Conservation (phyloP, 768 basidiomycete genomes). For the Panus rudis region DNA sequence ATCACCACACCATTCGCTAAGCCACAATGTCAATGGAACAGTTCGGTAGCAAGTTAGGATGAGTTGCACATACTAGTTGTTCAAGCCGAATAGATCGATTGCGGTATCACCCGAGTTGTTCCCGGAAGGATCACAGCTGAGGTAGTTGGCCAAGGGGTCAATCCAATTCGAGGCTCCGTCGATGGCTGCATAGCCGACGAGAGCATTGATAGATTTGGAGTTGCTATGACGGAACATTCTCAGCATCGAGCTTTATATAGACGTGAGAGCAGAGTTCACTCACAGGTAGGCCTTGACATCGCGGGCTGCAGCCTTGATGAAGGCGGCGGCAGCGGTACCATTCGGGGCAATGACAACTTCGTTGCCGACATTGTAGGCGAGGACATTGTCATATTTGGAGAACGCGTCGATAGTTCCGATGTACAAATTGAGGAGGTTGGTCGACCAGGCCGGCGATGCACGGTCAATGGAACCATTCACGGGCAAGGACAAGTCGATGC, state of each 20-base stretch:
- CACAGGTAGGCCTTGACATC: conserved; percentile 83
- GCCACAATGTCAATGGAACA: conserved; percentile 1
- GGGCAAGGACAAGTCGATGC: conserved; percentile 82
- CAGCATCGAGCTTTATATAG: conserved; percentile 2
- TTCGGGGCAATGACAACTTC: conserved; percentile 56
- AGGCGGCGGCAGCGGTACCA: conserved; percentile 61
- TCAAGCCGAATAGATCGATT: conserved; percentile 84
- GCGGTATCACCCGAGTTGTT: conserved; percentile 48
- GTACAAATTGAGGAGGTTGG: conserved; percentile 75
- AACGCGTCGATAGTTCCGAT: conserved; percentile 72
- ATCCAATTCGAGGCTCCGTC: conserved; percentile 62
- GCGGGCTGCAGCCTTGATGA: conserved; percentile 86
- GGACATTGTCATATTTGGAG: conserved; percentile 80
- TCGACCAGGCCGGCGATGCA: conserved; percentile 65
- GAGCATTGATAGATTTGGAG: conserved; percentile 53
- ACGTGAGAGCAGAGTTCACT: conserved; percentile 20
- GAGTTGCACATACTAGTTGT: conserved; percentile 61
- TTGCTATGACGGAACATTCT: conserved; percentile 31
- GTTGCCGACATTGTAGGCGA: conserved; percentile 89
- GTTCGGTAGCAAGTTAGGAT: not conserved
- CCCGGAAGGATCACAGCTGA: conserved; percentile 63
- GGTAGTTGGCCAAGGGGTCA: conserved; percentile 64
- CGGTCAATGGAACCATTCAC: conserved; percentile 83
- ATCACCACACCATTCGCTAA: conserved; percentile 78
- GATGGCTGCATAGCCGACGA: conserved; percentile 84